Base-by-base conservation (phyloP, 1,284 basidiomycete genomes). In the Austropuccinia psidii region DNA sequence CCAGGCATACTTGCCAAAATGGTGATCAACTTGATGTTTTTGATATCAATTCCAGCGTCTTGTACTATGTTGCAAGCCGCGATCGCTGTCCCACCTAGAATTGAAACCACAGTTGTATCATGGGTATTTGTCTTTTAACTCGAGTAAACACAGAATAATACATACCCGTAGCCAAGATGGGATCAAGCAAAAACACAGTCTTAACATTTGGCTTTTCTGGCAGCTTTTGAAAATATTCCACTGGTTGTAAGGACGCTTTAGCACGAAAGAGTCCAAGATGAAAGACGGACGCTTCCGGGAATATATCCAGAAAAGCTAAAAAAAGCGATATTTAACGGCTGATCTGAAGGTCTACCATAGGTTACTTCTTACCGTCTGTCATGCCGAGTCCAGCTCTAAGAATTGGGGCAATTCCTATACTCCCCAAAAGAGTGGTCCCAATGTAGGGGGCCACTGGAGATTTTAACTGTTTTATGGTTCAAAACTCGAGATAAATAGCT, bases 171-270 rank as follows among this genome's bases (percentile, higher is more conserved):
- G 94, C 94, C 78, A 97, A 89, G 50, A 97, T 83, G 3, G 94
- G 80, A 78, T 98, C 94, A 49, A 97, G 85, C 45, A 98, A 83
- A 82, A 88, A 91, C 33, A 93, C 89, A 57, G 86, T 82, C 79
- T 96, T 93, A 6, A 93, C 87, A 0, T 89, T 88, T 0, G 89
- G 87, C 19, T 83, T 82, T 35, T 86, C 82, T 7, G 93, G 94
- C 13, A 97, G 85, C 83, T 95, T 95, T 75, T 91, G 93, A 82
- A 94, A 94, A 81, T 96, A 93, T 89, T 97, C 93, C 43, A 97
- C 93, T 4, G 94, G 93, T 78, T 93, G 91, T 55, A 97, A 83
- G 43, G 88, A 88, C 19, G 89, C 86, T 80, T 94, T 95, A 82
- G 96, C 93, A 68, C 93, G 85, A 82, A 89, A 96, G 21, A 96